Evolutionary conservation across 306 rosid species (phyloP), one percentile per base, ranked within the genome.

Genomic region (Ziziphus jujuba): DNA sequence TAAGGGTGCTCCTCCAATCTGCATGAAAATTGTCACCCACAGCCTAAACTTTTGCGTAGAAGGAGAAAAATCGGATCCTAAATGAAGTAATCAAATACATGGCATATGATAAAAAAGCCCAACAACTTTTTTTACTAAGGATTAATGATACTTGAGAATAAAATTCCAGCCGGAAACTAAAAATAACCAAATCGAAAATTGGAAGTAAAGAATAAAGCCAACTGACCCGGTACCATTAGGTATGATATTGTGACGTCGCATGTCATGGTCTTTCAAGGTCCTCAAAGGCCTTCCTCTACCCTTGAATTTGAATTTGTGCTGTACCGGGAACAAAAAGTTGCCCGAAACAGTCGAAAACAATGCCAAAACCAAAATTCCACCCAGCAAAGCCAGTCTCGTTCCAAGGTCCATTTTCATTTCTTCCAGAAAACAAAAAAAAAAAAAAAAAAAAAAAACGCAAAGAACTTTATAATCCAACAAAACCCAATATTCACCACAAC

Each of bases 171-270:
- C 13, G 9, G 8, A 48, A 40, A 19, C 0, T 12, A 6, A 2
- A 0, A n/a, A 14, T 60, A 35, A 21, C 1, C 49, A 48, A 16
- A 16, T 45, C 22, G 21, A 31, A 62, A 47, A 10, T 23, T 33
- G 38, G 36, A 19, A 35, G 23, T 21, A n/a, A 33, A 34, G 1
- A 9, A 36, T 1, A 47, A 33, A 25, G 19, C 14, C 55, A 25
- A 19, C 75, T 0, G 57, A 95, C 99, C 99, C 99, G 67, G 81
- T 66, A 71, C 77, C 75, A 61, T 87, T 57, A 51, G 99, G 92
- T 6, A 60, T 73, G 10, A 95, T 97, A 76, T 79, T 84, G 68
- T 75, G 92, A 43, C 99, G 95, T 22, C 19, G 76, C 40, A 54
- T 56, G 74, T 95, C 99, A 36, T 95, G 99, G 55, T 69, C 81